Conservation (phyloP, 164 flowering plant genomes). For the Santalum album region DNA sequence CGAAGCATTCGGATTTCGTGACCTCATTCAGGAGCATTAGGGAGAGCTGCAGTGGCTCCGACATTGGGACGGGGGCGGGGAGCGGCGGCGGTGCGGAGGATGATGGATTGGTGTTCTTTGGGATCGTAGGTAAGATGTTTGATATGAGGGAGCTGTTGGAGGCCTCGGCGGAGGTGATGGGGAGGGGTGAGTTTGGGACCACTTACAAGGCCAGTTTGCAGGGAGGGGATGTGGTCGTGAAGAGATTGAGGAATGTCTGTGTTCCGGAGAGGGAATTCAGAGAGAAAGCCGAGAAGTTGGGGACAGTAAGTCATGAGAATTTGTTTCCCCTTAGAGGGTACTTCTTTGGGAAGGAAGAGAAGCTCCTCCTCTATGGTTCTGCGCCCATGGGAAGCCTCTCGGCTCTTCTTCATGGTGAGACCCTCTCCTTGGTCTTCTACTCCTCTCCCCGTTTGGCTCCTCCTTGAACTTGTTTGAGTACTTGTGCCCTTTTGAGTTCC, state of each 20-base stretch:
- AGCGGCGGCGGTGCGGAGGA: no score
- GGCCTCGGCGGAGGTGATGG: slow-evolving; percentile 2
- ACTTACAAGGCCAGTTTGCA: not conserved
- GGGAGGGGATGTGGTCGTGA: not conserved
- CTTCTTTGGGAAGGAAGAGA: not conserved
- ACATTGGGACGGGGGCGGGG: not conserved
- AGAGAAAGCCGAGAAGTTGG: not conserved
- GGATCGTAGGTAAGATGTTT: not conserved
- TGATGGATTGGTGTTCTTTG: not conserved
- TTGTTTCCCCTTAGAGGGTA: not conserved
- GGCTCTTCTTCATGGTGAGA: slow-evolving; percentile 1
- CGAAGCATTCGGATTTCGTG: not conserved
- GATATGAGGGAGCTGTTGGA: not conserved
- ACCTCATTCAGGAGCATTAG: no score
- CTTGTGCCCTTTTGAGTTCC: no score
- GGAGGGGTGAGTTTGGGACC: not conserved
- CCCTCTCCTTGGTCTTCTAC: not conserved
- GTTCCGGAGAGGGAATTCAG: slow-evolving; percentile 1
- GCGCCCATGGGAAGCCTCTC: slow-evolving; percentile 1
- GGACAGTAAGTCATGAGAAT: not conserved
- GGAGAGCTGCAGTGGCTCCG: not conserved
- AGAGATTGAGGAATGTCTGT: not conserved
- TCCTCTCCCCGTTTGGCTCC: not conserved
- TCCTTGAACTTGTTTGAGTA: not conserved
- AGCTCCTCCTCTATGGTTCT: not conserved